A percentile compares a stretch with the other conserved stretches of the same genome.
Evolutionary conservation across 106 monocot species (phyloP).

Genomic region (Agapanthus africanus): DNA sequence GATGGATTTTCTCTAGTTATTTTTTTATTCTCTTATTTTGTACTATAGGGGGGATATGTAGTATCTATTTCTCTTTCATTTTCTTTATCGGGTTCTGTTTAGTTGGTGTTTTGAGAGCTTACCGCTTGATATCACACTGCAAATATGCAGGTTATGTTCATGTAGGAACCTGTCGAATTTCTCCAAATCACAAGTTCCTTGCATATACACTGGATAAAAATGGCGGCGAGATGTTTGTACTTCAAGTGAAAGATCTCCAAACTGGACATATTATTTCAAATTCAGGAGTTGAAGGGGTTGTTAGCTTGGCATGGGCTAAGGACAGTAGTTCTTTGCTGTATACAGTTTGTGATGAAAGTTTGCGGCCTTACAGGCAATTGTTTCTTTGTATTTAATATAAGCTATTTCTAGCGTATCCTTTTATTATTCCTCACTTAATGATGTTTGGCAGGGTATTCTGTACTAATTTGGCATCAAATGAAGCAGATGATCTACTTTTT

Average conservation of each 20-base stretch:
- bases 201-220: slow-evolving; percentile 84
- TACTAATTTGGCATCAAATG: slow-evolving; percentile 38
- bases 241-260: slow-evolving; percentile 76
- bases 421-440: slow-evolving; percentile 6
- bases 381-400: not conserved
- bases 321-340: slow-evolving; percentile 58
- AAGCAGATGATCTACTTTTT: slow-evolving; percentile 50
- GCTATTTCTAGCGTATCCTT: not conserved
- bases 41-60: too few relatives aligned
- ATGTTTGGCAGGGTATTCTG: slow-evolving; percentile 55
- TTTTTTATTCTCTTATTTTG: too few relatives aligned
- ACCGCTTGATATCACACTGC: not conserved
- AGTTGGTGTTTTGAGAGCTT: not conserved
- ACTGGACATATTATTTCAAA: slow-evolving; percentile 34
- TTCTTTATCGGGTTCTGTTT: not conserved
- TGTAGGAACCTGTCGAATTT: slow-evolving; percentile 80
- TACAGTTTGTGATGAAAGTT: slow-evolving; percentile 80
- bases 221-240: slow-evolving; percentile 65
- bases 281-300: slow-evolving; percentile 46
- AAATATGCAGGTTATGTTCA: slow-evolving; percentile 87
- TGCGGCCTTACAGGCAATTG: slow-evolving; percentile 62
- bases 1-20: too few relatives aligned
- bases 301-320: slow-evolving; percentile 75
- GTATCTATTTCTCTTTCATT: not conserved
- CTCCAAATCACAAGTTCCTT: slow-evolving; percentile 78